Conservation (phyloP, 2,329 filamentous ascomycete genomes). For the Nothomitra cinnamomea region DNA sequence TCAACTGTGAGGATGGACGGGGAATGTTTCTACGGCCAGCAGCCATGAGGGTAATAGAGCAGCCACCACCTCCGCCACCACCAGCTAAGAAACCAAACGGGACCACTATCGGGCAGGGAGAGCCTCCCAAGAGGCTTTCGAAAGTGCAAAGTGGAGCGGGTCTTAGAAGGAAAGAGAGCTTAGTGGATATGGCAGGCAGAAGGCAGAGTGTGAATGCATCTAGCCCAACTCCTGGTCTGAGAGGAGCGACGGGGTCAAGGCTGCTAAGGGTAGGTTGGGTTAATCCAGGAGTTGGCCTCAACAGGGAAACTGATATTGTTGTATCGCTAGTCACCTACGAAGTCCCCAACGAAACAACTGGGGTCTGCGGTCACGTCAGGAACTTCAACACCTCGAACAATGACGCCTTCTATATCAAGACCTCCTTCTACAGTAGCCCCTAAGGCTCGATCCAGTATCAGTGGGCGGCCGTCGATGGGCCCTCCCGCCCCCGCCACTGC, state of each 20-base stretch:
- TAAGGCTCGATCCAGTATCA: constrained; percentile 39
- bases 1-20: constrained; percentile 52
- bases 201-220: constrained; percentile 33
- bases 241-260: constrained; percentile 31
- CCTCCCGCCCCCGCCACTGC: constrained; percentile 7
- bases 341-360: constrained; percentile 64
- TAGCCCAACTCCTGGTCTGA: constrained; percentile 54
- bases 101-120: constrained; percentile 16
- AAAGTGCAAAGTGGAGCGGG: not conserved
- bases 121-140: constrained; percentile 24
- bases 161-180: constrained; percentile 44
- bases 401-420: constrained; percentile 40
- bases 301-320: constrained; percentile 12
- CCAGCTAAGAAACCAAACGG: constrained; percentile 16
- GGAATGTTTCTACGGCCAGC: constrained; percentile 77
- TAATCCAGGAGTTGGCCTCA: not conserved
- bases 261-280: constrained; percentile 34
- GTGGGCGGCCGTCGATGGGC: constrained; percentile 24
- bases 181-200: constrained; percentile 8
- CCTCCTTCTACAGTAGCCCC: constrained; percentile 24
- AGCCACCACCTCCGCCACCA: not conserved
- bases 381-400: constrained; percentile 42
- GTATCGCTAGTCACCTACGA: constrained; percentile 55
- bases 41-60: constrained; percentile 29
- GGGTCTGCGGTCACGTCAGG: constrained; percentile 35